Base-by-base conservation (phyloP, 768 basidiomycete species). In the Mycena metata region DNA sequence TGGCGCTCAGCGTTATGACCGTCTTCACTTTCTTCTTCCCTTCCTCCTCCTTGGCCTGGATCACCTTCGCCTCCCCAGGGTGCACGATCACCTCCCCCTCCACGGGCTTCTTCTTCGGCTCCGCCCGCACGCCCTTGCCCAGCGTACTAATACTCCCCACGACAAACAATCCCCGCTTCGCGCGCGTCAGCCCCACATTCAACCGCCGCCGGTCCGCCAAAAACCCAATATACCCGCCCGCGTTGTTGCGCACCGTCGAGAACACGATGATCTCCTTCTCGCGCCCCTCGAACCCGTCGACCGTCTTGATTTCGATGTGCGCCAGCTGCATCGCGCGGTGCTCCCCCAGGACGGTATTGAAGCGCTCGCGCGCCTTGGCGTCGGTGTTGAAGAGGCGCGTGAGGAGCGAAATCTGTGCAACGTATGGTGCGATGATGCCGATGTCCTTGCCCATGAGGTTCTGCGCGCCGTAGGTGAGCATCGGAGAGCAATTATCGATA, bases 221-320 rank as follows among this genome's bases (percentile, higher is more conserved):
- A 80, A 98, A 98, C 0, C 96, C 96, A 73, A 98, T 94, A 64
- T 88, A 83, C 12, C 95, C 94, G 1, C 79, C 80, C 3, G 83
- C 73, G 74, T 98, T 98, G 77, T 92, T 93, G 59, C 96, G 86
- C 55, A 96, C 95, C 4, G 95, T 96, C 46, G 93, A 95, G 78
- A 98, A 96, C 47, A 98, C 85, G 69, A 98, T 93, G 46, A 97
- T 89, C 35, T 95, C 92, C 81, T 97, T 97, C 82, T 98, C 95
- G 50, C 95, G 86, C 15, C 96, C 96, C 78, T 98, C 95, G 77
- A 96, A 98, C 21, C 96, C 96, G 73, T 98, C 96, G 16, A 98
- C 96, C 0, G 96, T 97, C 81, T 93, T 94, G 74, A 97, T 87
- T 78, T 97, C 96, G 58, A 98, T 85, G 59, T 86, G 77, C 0